Conservation (phyloP, 2,329 filamentous ascomycete species). For the Whalleya microplaca region DNA sequence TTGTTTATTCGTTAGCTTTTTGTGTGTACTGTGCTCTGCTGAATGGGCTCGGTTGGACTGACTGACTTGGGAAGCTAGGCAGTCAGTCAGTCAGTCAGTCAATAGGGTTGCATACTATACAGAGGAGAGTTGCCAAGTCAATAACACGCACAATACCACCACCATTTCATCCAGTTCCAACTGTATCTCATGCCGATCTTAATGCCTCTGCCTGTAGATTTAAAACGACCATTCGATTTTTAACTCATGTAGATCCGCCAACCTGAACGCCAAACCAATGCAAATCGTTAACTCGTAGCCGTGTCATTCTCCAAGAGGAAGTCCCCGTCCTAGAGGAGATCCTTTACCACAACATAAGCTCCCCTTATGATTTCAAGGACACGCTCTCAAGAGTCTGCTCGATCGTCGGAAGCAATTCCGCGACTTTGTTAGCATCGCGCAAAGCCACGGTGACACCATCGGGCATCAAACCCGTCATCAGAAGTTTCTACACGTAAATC, state of each 20-base stretch:
- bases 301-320: background rate
- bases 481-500: constrained; percentile 38
- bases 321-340: background rate
- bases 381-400: constrained; percentile 60
- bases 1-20: background rate
- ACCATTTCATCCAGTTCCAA: background rate
- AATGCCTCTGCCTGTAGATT: background rate
- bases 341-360: background rate
- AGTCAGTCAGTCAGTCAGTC: background rate
- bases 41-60: no score
- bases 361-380: constrained; percentile 24
- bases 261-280: constrained; percentile 22
- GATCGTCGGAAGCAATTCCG: constrained; percentile 63
- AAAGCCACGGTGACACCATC: constrained; percentile 71
- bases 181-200: background rate
- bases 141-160: background rate
- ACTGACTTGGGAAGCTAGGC: no score
- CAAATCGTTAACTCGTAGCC: constrained; percentile 10
- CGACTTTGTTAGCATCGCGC: constrained; percentile 71
- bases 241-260: background rate
- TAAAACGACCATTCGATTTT: background rate
- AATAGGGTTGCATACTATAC: background rate
- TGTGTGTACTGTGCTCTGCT: background rate
- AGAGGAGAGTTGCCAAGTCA: background rate
- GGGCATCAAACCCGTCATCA: constrained; percentile 46